Conservation (phyloP, 371 early-diverging fungal species). For the Fennellomyces sp. region DNA sequence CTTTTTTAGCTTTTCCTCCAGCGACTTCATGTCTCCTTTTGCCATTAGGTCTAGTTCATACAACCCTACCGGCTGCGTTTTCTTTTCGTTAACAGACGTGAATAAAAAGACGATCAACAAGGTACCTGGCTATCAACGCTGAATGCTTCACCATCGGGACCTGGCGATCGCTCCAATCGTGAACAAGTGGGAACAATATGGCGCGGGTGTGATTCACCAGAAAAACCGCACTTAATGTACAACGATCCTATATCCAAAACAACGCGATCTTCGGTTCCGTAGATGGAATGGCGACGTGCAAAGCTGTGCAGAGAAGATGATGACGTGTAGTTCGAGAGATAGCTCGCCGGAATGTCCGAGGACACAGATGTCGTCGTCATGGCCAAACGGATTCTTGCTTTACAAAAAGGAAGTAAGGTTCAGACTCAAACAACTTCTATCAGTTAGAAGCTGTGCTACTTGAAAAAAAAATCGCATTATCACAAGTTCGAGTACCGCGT, state of each 20-base stretch:
- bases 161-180: conserved; percentile 26
- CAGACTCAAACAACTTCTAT: too few species aligned
- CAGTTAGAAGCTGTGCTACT: too few species aligned
- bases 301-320: conserved; percentile 42
- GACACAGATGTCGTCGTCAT: conserved; percentile 56
- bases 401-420: too few species aligned
- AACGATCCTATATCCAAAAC: conserved; percentile 87
- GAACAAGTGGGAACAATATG: conserved; percentile 65
- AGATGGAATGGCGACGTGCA: conserved; percentile 65
- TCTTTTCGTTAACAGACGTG: too few species aligned
- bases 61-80: conserved; percentile 39
- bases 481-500: too few species aligned
- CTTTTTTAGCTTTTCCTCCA: conserved; percentile 45
- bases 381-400: too few species aligned
- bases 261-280: conserved; percentile 81
- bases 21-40: conserved; percentile 29
- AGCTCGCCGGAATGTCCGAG: conserved; percentile 43
- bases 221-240: conserved; percentile 87
- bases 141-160: conserved; percentile 46
- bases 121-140: conserved; percentile 37
- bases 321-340: conserved; percentile 38
- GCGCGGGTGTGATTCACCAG: conserved; percentile 84
- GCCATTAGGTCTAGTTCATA: conserved; percentile 58
- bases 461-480: too few species aligned
- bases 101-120: neutral